Conservation (phyloP, 1,284 basidiomycete genomes). For the Leccinum griseonigrum region DNA sequence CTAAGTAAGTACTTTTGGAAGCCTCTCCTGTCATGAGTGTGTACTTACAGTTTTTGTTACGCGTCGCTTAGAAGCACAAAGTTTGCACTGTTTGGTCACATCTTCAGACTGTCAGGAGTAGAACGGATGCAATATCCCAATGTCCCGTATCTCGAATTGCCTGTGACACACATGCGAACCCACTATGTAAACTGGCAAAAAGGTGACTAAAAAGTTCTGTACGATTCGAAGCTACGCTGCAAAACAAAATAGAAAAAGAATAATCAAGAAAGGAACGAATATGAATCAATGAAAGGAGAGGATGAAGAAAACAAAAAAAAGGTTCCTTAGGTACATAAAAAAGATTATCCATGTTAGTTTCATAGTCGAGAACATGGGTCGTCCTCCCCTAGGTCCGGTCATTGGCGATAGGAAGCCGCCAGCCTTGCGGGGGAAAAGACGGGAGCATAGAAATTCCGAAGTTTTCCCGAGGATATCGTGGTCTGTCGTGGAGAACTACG, state of each 20-base stretch:
- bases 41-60: neutral
- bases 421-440: conserved; percentile 12
- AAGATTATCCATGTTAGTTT: conserved; percentile 29
- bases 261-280: conserved; percentile 23
- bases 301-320: conserved; percentile 1
- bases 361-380: conserved; percentile 19
- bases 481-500: conserved; percentile 24
- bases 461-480: conserved; percentile 26
- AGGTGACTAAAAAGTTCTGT: conserved; percentile 25
- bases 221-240: conserved; percentile 22
- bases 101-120: neutral
- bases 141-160: conserved; percentile 7
- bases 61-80: neutral
- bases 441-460: conserved; percentile 23
- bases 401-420: conserved; percentile 8
- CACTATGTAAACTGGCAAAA: conserved; percentile 9
- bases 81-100: neutral
- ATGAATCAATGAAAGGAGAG: neutral
- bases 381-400: conserved; percentile 1
- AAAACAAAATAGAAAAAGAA: conserved; percentile 35
- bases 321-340: conserved; percentile 27
- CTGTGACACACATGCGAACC: conserved; percentile 7
- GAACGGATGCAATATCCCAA: conserved; percentile 1
- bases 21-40: neutral
- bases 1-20: no score